Evolutionary conservation across 139 green algal genomes (phyloP).

Genomic region (Axilococcus clingmanii): DNA sequence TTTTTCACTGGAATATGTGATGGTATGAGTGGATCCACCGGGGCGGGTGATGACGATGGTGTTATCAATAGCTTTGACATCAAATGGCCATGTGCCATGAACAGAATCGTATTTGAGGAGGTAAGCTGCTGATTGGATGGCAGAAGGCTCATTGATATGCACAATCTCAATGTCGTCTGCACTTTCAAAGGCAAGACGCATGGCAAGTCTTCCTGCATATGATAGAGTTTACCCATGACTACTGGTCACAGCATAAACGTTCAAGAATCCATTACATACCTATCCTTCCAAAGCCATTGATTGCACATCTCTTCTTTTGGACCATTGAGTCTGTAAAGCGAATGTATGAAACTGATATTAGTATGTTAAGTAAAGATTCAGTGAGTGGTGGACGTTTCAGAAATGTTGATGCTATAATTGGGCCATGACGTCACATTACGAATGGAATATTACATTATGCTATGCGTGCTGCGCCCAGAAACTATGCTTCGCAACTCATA

Average conservation of each 20-base stretch:
- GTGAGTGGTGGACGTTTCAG: no score
- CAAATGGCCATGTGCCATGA: slow-evolving; percentile 49
- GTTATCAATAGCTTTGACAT: slow-evolving; percentile 32
- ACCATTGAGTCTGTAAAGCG: not conserved
- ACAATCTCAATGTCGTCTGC: slow-evolving; percentile 43
- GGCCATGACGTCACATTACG: no score
- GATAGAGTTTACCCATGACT: slow-evolving; percentile 1
- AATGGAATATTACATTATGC: no score
- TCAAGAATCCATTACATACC: not conserved
- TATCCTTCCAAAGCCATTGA: slow-evolving; percentile 56
- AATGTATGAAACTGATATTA: not conserved
- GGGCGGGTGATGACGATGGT: slow-evolving; percentile 37
- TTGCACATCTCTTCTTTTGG: not conserved
- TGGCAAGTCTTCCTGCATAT: slow-evolving; percentile 29
- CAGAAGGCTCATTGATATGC: slow-evolving; percentile 62
- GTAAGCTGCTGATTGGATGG: slow-evolving; percentile 59
- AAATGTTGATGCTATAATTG: no score
- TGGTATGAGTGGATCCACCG: slow-evolving; percentile 15
- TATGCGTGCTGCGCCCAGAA: no score
- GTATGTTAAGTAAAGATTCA: no score
- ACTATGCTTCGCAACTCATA: no score
- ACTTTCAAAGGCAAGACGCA: slow-evolving; percentile 35
- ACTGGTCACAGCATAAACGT: not conserved
- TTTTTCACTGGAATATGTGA: slow-evolving; percentile 37
- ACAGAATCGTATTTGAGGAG: slow-evolving; percentile 73